A percentile compares a stretch with the other conserved stretches of the same genome.
phyloP scores from a whole-genome alignment of 306 rosid genomes.

The Lithocarpus polystachyus region DNA sequence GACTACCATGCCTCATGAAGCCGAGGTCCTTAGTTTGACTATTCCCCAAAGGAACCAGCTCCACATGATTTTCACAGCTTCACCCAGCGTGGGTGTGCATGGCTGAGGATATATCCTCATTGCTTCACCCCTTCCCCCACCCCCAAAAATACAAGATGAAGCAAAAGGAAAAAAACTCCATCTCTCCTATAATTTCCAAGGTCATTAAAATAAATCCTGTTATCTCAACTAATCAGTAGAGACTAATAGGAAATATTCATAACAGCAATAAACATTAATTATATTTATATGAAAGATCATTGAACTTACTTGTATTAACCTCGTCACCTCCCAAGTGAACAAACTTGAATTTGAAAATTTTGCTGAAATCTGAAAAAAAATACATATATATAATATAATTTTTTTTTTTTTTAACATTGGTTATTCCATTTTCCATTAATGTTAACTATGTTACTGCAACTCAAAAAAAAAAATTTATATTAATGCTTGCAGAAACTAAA shows the following conservation, averaged over 20 bases:
- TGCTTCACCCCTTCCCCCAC: no score
- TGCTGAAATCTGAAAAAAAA: conserved; percentile 38
- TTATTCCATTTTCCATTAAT: not conserved
- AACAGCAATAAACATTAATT: not conserved
- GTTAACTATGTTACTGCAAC: not conserved
- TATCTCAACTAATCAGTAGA: not conserved
- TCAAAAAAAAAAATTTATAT: not conserved
- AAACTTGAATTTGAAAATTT: conserved; percentile 42
- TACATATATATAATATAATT: not conserved
- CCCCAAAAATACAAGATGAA: not conserved
- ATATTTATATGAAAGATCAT: not conserved
- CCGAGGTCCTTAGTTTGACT: not conserved
- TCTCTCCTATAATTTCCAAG: not conserved
- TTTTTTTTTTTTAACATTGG: not conserved
- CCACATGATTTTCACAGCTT: no score
- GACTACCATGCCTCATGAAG: not conserved
- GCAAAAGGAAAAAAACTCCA: not conserved
- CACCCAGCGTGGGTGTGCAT: no score
- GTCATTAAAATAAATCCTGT: not conserved
- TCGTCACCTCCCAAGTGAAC: conserved; percentile 53
- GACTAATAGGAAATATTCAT: not conserved
- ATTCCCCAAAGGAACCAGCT: no score
- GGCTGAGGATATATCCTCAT: no score
- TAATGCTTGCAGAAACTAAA: not conserved
- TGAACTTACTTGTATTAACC: conserved; percentile 42